Evolutionary conservation across 495 filamentous ascomycete genomes (phyloP).

Genomic region (Xylaria sp.): DNA sequence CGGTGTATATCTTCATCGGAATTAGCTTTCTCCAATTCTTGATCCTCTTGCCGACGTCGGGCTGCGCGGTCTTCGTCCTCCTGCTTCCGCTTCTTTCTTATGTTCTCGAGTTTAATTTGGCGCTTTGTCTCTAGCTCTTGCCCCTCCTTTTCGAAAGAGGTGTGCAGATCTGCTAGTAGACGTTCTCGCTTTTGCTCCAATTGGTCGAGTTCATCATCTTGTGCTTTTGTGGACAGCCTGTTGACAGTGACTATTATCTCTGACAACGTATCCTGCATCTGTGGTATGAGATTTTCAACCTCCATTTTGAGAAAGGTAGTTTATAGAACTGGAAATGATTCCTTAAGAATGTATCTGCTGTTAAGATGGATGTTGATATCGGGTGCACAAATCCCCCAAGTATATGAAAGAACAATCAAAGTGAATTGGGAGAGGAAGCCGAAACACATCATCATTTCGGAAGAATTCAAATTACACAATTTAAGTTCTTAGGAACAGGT

Average conservation of each 20-base stretch:
- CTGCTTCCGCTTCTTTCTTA: constrained; percentile 35
- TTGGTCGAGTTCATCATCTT: constrained; percentile 41
- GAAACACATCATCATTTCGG: background rate
- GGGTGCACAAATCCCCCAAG: too few species aligned
- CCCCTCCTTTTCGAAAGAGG: constrained; percentile 35
- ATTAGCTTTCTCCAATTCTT: constrained; percentile 31
- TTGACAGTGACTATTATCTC: constrained; percentile 42
- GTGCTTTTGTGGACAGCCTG: constrained; percentile 34
- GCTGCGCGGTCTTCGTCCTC: constrained; percentile 47
- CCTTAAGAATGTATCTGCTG: background rate
- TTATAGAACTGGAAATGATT: background rate
- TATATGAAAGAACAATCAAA: background rate
- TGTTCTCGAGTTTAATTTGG: constrained; percentile 33
- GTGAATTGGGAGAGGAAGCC: background rate
- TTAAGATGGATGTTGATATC: too few species aligned
- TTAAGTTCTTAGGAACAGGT: background rate
- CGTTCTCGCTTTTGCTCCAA: constrained; percentile 40
- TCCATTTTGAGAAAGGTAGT: constrained; percentile 31
- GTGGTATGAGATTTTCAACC: constrained; percentile 40
- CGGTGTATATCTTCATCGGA: constrained; percentile 37
- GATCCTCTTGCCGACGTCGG: constrained; percentile 41
- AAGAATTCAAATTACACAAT: background rate
- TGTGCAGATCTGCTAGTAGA: constrained; percentile 35
- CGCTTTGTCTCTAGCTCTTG: constrained; percentile 32
- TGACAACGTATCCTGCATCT: constrained; percentile 48